A percentile compares a stretch with the other conserved stretches of the same genome.
These are phyloP conservation scores for Pestalotiopsis sp. DNA, from an alignment of 2,329 filamentous ascomycete genomes.

Conservation along the genomic window DNA sequence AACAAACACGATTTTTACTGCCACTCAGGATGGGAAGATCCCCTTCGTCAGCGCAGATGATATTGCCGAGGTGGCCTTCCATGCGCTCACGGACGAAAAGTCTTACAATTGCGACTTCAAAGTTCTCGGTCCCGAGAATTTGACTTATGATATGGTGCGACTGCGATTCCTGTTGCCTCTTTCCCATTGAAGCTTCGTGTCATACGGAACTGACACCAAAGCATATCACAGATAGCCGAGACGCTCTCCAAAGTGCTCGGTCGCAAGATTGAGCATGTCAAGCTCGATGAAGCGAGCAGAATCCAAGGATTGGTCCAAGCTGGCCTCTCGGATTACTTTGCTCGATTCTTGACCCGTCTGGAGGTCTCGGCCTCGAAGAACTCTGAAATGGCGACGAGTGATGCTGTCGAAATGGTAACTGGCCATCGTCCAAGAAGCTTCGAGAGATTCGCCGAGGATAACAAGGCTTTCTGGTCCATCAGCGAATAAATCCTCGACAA, in stretches of 20 bases:
- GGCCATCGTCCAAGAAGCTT: conserved; percentile 22
- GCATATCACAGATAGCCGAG: conserved; percentile 20
- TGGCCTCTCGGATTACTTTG: conserved; percentile 20
- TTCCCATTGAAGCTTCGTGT: no score
- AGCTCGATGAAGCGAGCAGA: conserved; percentile 20
- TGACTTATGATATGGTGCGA: conserved; percentile 18
- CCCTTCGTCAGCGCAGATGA: conserved; percentile 24
- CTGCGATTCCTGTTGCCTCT: not conserved
- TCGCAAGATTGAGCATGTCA: conserved; percentile 24
- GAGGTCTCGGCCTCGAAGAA: conserved; percentile 19
- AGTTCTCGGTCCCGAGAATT: conserved; percentile 20
- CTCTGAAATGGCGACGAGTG: conserved; percentile 19
- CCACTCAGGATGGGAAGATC: conserved; percentile 22
- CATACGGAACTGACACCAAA: no score
- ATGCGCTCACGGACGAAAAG: conserved; percentile 22
- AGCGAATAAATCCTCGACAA: not conserved
- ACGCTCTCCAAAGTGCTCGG: conserved; percentile 22
- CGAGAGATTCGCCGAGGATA: conserved; percentile 6
- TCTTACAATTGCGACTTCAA: conserved; percentile 23
- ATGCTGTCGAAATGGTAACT: conserved; percentile 21
- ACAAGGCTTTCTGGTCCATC: not conserved
- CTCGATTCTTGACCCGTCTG: conserved; percentile 20
- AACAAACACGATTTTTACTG: conserved; percentile 21
- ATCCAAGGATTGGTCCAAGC: conserved; percentile 18
- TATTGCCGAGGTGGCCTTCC: conserved; percentile 21